Evolutionary conservation across 371 early-diverging fungal species (phyloP).

Genomic region (Batrachochytrium dendrobatidis): DNA sequence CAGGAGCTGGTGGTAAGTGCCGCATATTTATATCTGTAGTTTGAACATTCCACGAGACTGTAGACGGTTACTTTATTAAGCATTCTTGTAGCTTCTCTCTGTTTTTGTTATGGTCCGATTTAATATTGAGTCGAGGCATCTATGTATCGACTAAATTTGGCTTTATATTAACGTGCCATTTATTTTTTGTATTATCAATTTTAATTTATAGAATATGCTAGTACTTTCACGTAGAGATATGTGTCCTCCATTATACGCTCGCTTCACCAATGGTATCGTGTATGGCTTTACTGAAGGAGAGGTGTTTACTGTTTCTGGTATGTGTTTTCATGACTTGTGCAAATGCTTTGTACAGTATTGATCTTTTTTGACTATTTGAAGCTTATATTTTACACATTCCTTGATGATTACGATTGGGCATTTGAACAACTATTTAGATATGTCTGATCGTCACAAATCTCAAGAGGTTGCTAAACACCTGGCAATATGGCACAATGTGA

Average conservation of each 20-base stretch:
- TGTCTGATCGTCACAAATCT: constrained; percentile 63
- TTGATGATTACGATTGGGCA: too few relatives aligned
- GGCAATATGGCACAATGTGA: constrained; percentile 75
- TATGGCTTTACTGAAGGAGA: constrained; percentile 83
- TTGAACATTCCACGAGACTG: not conserved
- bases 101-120: too few relatives aligned
- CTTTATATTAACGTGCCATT: too few relatives aligned
- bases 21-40: not conserved
- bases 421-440: too few relatives aligned
- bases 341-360: not conserved
- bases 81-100: not conserved
- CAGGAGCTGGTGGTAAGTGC: constrained; percentile 76
- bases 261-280: constrained; percentile 80
- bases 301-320: constrained; percentile 28
- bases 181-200: too few relatives aligned
- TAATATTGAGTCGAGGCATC: too few relatives aligned
- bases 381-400: not conserved
- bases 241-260: constrained; percentile 76
- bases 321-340: not conserved
- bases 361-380: not conserved
- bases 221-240: constrained; percentile 62
- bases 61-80: not conserved
- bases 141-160: too few relatives aligned
- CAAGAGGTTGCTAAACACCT: constrained; percentile 69
- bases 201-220: constrained; percentile 64